Evolutionary conservation across 2,329 filamentous ascomycete genomes (phyloP).

Genomic region (Trichoderma pleuroti): DNA sequence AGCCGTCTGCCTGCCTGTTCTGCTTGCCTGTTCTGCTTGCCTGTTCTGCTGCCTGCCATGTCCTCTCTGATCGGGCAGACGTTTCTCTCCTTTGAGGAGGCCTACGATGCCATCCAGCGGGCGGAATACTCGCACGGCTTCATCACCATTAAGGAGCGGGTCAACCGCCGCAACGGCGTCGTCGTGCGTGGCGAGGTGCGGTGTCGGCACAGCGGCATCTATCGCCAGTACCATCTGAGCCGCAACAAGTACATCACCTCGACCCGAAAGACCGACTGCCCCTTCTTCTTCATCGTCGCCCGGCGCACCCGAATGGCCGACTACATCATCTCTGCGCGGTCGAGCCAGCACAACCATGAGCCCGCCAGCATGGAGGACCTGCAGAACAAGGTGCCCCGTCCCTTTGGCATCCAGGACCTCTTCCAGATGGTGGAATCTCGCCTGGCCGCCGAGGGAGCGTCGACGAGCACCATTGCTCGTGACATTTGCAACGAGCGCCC

Average conservation of each 20-base stretch:
- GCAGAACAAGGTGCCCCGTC: conserved; percentile 14
- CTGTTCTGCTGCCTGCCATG: background rate
- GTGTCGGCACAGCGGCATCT: conserved; percentile 15
- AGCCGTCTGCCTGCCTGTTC: background rate
- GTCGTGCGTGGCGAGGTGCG: conserved; percentile 14
- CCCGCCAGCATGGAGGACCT: conserved; percentile 12
- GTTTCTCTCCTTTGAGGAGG: conserved; percentile 14
- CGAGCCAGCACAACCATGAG: conserved; percentile 16
- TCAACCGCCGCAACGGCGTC: conserved; percentile 15
- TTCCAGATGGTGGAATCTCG: conserved; percentile 12
- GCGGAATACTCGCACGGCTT: conserved; percentile 12
- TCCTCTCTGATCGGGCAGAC: conserved; percentile 15
- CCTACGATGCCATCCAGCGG: conserved; percentile 16
- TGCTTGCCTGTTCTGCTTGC: no score
- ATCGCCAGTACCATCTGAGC: conserved; percentile 15
- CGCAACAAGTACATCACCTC: conserved; percentile 18
- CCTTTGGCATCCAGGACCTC: conserved; percentile 16
- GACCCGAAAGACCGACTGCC: conserved; percentile 13
- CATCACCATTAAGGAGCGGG: conserved; percentile 17
- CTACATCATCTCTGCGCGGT: conserved; percentile 16
- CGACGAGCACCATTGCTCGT: conserved; percentile 10
- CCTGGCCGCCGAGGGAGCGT: conserved; percentile 4
- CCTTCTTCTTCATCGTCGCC: conserved; percentile 17
- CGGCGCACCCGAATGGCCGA: conserved; percentile 15
- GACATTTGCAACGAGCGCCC: conserved; percentile 12